These are phyloP conservation scores for Solanum gandarillasii DNA, from an alignment of 257 asterid genomes.

Conservation along the genomic window DNA sequence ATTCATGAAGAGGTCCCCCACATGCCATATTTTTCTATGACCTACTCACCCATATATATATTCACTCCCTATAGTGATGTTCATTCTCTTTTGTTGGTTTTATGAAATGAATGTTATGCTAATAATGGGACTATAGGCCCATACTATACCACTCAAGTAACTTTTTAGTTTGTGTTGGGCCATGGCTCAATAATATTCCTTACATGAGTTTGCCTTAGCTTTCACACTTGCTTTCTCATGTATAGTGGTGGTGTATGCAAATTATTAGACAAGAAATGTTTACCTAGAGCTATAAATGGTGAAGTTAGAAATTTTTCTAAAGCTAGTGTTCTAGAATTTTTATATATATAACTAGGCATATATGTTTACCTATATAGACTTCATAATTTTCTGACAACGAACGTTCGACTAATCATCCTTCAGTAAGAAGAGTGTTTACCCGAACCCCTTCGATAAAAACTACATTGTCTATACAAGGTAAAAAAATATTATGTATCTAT, in stretches of 20 bases:
- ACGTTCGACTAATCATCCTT: not conserved
- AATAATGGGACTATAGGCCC: not conserved
- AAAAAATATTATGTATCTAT: not conserved
- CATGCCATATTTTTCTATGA: constrained; percentile 25
- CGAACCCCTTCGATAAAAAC: no score
- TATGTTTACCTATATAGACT: not conserved
- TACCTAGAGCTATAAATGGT: not conserved
- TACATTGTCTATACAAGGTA: no score
- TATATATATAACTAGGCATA: not conserved
- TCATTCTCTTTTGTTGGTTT: not conserved
- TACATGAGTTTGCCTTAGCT: not conserved
- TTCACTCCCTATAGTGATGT: not conserved
- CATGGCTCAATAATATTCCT: not conserved
- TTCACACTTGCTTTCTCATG: not conserved
- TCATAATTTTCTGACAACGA: not conserved
- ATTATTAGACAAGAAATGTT: not conserved
- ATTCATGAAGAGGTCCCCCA: constrained; percentile 13
- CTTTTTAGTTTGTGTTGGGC: not conserved
- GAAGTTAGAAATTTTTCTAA: not conserved
- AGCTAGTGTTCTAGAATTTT: not conserved
- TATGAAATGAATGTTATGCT: not conserved
- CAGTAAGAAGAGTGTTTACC: not conserved
- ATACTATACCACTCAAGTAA: not conserved
- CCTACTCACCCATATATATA: not conserved
- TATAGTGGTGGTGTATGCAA: not conserved